phyloP scores from a whole-genome alignment of 2,329 filamentous ascomycete genomes.

The Talaromyces sp. region DNA sequence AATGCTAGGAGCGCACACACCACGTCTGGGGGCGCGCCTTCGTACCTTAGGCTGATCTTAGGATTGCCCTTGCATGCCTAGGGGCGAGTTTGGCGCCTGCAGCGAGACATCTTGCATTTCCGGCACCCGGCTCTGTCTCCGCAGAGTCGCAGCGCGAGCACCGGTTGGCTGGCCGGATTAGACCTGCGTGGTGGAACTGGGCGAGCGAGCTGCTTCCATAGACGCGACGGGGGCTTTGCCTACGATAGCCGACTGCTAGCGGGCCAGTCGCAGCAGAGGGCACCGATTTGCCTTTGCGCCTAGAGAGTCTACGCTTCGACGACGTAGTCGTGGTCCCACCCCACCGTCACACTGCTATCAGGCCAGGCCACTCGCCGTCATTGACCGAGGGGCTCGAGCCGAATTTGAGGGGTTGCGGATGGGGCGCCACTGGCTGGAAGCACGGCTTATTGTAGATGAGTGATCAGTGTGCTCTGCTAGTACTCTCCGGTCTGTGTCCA shows the following conservation, averaged over 20 bases:
- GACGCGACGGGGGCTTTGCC: neutral
- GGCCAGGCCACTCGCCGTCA: neutral
- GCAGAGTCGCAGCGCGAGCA: neutral
- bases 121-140: constrained; percentile 2
- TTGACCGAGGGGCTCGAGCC: neutral
- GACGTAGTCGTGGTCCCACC: neutral
- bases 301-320: neutral
- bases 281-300: neutral
- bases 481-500: neutral
- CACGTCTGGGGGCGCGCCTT: neutral
- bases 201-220: neutral
- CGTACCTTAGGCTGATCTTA: constrained; percentile 7
- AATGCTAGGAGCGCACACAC: constrained; percentile 11
- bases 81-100: constrained; percentile 8
- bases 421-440: neutral
- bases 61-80: constrained; percentile 14
- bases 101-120: constrained; percentile 22
- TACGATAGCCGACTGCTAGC: neutral
- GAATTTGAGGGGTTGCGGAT: neutral
- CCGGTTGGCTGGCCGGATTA: neutral
- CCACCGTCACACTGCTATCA: neutral
- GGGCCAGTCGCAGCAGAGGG: neutral
- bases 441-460: neutral
- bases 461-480: neutral
- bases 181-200: neutral